Base-by-base conservation (phyloP, 2,329 filamentous ascomycete species). In the Fusarium nisikadoi region DNA sequence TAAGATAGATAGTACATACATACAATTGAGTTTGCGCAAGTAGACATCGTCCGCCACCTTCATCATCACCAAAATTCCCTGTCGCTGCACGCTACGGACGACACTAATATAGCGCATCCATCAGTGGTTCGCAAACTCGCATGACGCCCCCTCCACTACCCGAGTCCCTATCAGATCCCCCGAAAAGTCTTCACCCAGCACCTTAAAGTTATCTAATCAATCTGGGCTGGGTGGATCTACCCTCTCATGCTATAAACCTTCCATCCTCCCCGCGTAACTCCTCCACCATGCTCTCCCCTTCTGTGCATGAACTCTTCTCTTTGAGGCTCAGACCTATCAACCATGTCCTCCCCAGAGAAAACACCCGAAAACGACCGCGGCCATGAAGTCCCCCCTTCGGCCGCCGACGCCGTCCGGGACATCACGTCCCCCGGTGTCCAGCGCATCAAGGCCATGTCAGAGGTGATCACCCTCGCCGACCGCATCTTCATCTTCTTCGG, bases 401-500 rank as follows among this genome's bases (percentile, higher is more conserved):
- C 77, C 17, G 76, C 75, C n/a, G 73, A 78, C 7, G 76, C 68
- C 13, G 71, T 79, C 41, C 70, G 68, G 52, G 73, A 80, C 64
- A 73, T 80, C 63, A 83, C 81, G 64, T 85, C 83, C 10, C 80
- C 88, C 9, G 90, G 90, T 78, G 89, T 92, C 11, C 80, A 78
- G n/a, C 87, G 89, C 16, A 86, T 91, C 68, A 88, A 91, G 78
- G 86, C 86, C 35, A 82, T 91, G 50, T 81, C 86, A 11, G 79
- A 83, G 13, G 84, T 87, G 68, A 84, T 91, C 41, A 88, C 86
- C 23, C 68, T 80, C 8, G 65, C 73, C 19, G 88, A 91, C 76
- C 87, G 88, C 35, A 70, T 88, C 65, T 83, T 84, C 68, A 85
- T 92, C 77, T 91, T 92, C 79, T 75, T 87, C 14, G 84, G 89